Evolutionary conservation across 2,329 filamentous ascomycete species (phyloP).

Genomic region (Exophiala dermatitidis): DNA sequence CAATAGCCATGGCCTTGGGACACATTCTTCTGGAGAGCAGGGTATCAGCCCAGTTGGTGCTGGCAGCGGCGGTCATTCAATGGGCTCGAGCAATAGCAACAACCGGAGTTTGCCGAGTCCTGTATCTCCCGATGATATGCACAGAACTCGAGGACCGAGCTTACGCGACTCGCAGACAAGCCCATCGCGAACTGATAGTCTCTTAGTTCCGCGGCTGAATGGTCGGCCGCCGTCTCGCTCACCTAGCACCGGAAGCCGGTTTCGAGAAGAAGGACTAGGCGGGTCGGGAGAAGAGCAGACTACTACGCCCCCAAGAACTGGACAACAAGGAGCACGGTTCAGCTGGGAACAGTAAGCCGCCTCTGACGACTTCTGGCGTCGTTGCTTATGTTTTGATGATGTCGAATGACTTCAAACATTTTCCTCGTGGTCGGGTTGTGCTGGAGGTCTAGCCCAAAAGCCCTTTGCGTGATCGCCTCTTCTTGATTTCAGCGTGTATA

Average conservation of each 20-base stretch:
- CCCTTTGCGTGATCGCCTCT: no score
- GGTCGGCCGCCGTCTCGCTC: slow-evolving; percentile 20
- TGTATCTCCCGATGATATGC: slow-evolving; percentile 15
- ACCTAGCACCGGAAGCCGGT: slow-evolving; percentile 23
- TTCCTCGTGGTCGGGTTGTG: neutral
- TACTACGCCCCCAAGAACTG: neutral
- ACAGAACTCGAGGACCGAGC: slow-evolving; percentile 4
- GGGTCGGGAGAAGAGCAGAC: slow-evolving; percentile 14
- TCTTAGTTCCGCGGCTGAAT: slow-evolving; percentile 17
- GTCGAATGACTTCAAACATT: neutral
- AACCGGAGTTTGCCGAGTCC: slow-evolving; percentile 10
- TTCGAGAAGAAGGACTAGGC: slow-evolving; percentile 25
- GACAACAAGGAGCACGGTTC: slow-evolving; percentile 8
- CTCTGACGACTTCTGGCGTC: neutral
- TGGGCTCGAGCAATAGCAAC: slow-evolving; percentile 11
- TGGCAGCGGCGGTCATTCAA: slow-evolving; percentile 14
- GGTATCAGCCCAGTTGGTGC: slow-evolving; percentile 25
- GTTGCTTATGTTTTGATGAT: slow-evolving; percentile 2
- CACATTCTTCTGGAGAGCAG: slow-evolving; percentile 20
- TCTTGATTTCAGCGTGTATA: no score
- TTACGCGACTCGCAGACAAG: neutral
- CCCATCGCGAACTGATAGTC: slow-evolving; percentile 4
- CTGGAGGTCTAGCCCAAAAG: no score
- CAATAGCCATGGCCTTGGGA: slow-evolving; percentile 21
- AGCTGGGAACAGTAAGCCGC: slow-evolving; percentile 23